Evolutionary conservation across 2,329 filamentous ascomycete species (phyloP), one percentile per base, ranked within the genome.

Genomic region (Neofusicoccum ribis): DNA sequence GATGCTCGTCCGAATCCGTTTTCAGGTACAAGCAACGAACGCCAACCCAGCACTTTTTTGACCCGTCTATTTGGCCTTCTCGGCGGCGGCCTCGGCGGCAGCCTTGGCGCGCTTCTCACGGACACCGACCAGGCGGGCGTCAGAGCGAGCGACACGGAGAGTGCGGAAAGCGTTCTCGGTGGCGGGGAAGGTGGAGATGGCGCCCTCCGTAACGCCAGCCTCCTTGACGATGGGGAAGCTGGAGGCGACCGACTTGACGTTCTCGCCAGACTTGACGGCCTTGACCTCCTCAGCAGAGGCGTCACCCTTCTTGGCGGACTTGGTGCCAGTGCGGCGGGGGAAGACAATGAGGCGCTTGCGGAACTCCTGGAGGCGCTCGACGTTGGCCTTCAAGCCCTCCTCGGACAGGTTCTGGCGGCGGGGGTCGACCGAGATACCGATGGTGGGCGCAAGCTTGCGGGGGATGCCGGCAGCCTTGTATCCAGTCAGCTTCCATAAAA

Each of bases 281-380:
- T 88, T 90, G 83, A 95, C 89, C 69, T 91, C 89, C 78, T 94
- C 91, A 80, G 91, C 91, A 82, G 90, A 86, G 71, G 89, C 90
- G 84, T 97, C 92, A 82, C 91, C 91, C 81, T 91, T 90, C 92
- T 97, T 97, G 85, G 90, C 88, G 85, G 95, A 75, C 60, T 64
- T 64, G 44, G 52, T 89, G 84, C 93, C 93, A 81, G 88, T 88
- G 84, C 92, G 93, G 87, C 93, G 92, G 80, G 95, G 95, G 88
- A 99, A 97, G 81, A 99, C 88, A 82, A 99, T 97, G 79, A 99
- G 86, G 79, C 93, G 92, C 80, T 90, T 88, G 86, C 91, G 91
- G 93, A 97, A 99, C 81, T 92, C 92, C 89, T 97, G 93, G 80
- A 99, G 92, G 80, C 95, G 95, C 82, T 91, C 91, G 76, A 99